Evolutionary conservation across 495 filamentous ascomycete genomes (phyloP), one percentile per base, ranked within the genome.

Genomic region (Bacidia rubella): DNA sequence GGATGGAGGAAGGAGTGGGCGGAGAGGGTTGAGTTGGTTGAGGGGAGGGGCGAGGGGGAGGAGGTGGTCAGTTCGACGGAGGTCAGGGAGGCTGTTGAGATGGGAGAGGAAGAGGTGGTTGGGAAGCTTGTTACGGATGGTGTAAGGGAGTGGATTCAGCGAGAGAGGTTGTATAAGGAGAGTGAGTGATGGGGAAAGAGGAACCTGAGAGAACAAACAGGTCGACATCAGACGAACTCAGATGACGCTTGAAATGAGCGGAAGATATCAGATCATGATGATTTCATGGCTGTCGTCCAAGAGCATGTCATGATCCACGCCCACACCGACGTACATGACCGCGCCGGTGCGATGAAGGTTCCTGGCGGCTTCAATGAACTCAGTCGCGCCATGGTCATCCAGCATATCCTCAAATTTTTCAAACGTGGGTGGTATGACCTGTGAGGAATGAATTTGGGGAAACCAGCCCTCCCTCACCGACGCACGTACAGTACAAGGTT

Each of bases 31-130:
- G 74, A 82, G 60, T 66, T 95, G 59, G 80, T 88, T 5, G 74
- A 82, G 47, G 80, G 77, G 1, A 68, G 67, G 39, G 66, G 66
- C 51, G 74, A 72, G 0, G 76, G 70, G 9, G 77, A 76, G 53
- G 67, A 68, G 4, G 64, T 74, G 2, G 74, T 94, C 11, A 94
- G 88, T 62, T 92, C 86, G 47, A 96, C 90, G 3, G 77, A 68
- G 60, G 85, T 89, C 2, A 75, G 90, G 43, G 73, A 80, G 54
- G 83, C 84, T 2, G 75, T 74, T 10, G 65, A 63, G 47, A 63
- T 64, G 11, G 62, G 65, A 23, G 77, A 85, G 23, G 70, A 70
- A 58, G 66, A 73, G 27, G 73, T 62, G 26, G 69, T 97, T 54
- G 63, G 65, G 15, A 67, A 62, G 67, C 63, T 93, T 61, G 82